Evolutionary conservation across 2,329 filamentous ascomycete species (phyloP), one percentile per base, ranked within the genome.

Genomic region (Xylaria multiplex): DNA sequence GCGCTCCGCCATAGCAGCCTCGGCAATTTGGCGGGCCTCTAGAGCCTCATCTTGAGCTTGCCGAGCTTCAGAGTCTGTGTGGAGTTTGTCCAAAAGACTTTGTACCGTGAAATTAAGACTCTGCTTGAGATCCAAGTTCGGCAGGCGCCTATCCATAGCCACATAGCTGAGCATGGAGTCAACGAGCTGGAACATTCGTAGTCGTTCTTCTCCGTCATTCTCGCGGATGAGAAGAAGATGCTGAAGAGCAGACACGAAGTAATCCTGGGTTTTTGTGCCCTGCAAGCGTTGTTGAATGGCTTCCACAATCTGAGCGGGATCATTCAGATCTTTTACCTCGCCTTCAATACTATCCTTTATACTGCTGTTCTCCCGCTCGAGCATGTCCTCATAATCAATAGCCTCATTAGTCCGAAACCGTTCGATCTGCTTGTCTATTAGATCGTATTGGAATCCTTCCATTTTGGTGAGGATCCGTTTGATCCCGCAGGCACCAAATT

Each of bases 151-250:
- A 79, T 99, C 96, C 95, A 99, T 99, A 73, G 95, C 95, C 69
- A 99, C 95, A 79, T 98, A 98, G 79, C 93, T 97, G 71, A 99
- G 88, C 93, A 98, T 98, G n/a, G 93, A 91, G 80, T 99, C 96
- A 32, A 98, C 94, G 32, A 99, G 88, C 82, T 98, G 96, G 81
- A 98, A 99, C 91, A 97, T 96, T 55, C 93, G 90, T 68, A 97
- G 81, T 14, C 93, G 89, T 79, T 99, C 96, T 77, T 98, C 96
- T 55, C 91, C 91, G 73, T 96, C 93, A 70, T 93, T 96, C 75
- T 97, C 92, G 64, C 93, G 88, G 70, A 98, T 96, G 50, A 99
- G 86, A 72, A 99, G 85, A 78, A 99, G 85, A 82, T 99, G 96
- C 77, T 99, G 96, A 80, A 99, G 88, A 22, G 95, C 93, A 53